Conservation (phyloP, 2,329 filamentous ascomycete genomes). For the Alternaria solani region DNA sequence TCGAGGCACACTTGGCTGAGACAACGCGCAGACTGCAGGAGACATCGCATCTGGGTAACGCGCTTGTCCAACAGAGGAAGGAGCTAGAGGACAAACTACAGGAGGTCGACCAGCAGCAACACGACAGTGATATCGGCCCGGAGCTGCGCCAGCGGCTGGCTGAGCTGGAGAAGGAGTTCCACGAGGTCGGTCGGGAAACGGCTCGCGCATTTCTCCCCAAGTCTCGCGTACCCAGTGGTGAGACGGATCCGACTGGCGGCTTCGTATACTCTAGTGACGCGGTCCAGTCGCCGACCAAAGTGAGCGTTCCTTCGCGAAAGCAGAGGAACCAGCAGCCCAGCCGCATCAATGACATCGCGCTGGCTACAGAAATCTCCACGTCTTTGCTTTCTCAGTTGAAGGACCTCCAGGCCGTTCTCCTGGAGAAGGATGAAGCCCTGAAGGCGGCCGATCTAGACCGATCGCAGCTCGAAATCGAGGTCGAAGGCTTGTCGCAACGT, state of each 20-base stretch:
- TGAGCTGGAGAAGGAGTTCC: slow-evolving; percentile 93
- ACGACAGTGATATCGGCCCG: slow-evolving; percentile 76
- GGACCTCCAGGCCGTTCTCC: slow-evolving; percentile 82
- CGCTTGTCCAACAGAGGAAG: slow-evolving; percentile 85
- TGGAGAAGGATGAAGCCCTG: slow-evolving; percentile 86
- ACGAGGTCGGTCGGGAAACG: slow-evolving; percentile 89
- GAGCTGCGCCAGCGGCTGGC: slow-evolving; percentile 83
- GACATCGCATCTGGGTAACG: slow-evolving; percentile 85
- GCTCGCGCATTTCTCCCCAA: slow-evolving; percentile 89
- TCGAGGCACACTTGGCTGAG: slow-evolving; percentile 91
- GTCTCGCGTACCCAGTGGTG: slow-evolving; percentile 71
- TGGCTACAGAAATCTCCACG: slow-evolving; percentile 97
- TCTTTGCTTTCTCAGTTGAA: slow-evolving; percentile 93
- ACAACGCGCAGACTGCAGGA: slow-evolving; percentile 92
- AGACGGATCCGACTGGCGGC: slow-evolving; percentile 43
- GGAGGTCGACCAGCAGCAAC: slow-evolving; percentile 80
- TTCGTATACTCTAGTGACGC: slow-evolving; percentile 79
- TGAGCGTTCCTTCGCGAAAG: slow-evolving; percentile 85
- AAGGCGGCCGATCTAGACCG: slow-evolving; percentile 78
- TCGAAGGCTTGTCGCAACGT: slow-evolving; percentile 79
- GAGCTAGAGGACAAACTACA: slow-evolving; percentile 81
- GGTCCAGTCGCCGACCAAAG: slow-evolving; percentile 85
- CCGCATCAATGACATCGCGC: slow-evolving; percentile 93
- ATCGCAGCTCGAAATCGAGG: slow-evolving; percentile 81
- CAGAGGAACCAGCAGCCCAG: slow-evolving; percentile 88